Evolutionary conservation across 2,329 filamentous ascomycete species (phyloP).

Genomic region (Biscogniauxia mediterranea): DNA sequence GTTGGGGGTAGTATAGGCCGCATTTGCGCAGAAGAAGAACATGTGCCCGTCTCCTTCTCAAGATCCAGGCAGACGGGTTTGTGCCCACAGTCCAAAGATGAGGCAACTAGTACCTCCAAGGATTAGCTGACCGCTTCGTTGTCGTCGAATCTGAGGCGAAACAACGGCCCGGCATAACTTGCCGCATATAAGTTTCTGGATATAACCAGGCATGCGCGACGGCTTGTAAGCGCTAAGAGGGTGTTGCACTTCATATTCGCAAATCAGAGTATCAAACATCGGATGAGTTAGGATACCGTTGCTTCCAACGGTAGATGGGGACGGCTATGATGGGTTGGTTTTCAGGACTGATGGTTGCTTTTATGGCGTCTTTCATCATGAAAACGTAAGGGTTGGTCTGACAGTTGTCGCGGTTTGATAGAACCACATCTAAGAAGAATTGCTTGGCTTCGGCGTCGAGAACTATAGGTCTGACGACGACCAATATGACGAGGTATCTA

Average conservation of each 20-base stretch:
- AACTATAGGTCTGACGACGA: background rate
- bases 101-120: background rate
- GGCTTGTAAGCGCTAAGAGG: no score
- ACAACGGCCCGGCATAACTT: constrained; percentile 5
- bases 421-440: background rate
- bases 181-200: constrained; percentile 1
- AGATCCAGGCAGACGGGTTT: constrained; percentile 6
- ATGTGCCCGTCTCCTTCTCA: constrained; percentile 3
- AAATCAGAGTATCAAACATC: no score
- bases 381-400: background rate
- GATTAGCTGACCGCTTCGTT: background rate
- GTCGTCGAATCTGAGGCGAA: constrained; percentile 1
- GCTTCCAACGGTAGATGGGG: no score
- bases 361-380: background rate
- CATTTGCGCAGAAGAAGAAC: constrained; percentile 8
- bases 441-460: background rate
- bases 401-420: background rate
- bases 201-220: background rate
- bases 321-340: no score
- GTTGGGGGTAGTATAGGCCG: constrained; percentile 1
- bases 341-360: background rate
- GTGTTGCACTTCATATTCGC: no score
- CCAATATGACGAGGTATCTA: background rate
- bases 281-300: no score
- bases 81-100: constrained; percentile 5